Percentiles rank a stretch among this genome's conserved stretches.
These are phyloP conservation scores for Echites panduratus DNA, from an alignment of 257 asterid genomes.

Conservation along the genomic window DNA sequence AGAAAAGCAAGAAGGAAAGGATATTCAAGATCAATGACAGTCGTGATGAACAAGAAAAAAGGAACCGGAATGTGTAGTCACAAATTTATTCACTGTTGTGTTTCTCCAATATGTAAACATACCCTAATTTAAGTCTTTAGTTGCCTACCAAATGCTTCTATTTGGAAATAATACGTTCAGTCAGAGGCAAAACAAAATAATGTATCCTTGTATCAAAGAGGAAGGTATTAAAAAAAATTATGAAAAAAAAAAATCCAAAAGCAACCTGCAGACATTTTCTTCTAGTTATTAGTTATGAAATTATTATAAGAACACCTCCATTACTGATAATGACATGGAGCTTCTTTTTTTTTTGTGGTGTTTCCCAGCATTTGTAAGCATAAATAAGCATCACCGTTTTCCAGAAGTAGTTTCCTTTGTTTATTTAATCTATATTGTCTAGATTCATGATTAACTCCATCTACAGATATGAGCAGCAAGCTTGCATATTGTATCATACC, in stretches of 20 bases:
- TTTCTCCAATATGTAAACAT: neutral
- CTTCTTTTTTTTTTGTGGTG: too few species aligned
- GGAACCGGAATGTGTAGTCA: neutral
- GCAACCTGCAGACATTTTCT: neutral
- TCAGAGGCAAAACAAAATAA: neutral
- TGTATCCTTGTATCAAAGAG: neutral
- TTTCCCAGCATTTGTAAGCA: neutral
- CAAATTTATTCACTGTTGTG: neutral
- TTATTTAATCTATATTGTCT: neutral
- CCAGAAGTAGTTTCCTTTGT: neutral
- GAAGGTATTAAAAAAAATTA: neutral
- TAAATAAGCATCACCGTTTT: neutral
- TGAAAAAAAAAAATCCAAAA: neutral
- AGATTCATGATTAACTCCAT: neutral
- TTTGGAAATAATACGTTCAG: neutral
- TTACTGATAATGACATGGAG: neutral
- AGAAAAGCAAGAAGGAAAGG: neutral
- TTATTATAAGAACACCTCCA: neutral
- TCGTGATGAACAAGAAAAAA: neutral
- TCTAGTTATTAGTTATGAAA: conserved; percentile 2
- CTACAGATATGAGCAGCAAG: neutral
- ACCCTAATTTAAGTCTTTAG: neutral
- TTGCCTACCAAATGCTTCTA: neutral
- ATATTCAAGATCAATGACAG: neutral
- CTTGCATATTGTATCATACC: conserved; percentile 32